A percentile compares a stretch with the other conserved stretches of the same genome.
Evolutionary conservation across 768 basidiomycete species (phyloP).

Genomic region (Lyophyllum atratum): DNA sequence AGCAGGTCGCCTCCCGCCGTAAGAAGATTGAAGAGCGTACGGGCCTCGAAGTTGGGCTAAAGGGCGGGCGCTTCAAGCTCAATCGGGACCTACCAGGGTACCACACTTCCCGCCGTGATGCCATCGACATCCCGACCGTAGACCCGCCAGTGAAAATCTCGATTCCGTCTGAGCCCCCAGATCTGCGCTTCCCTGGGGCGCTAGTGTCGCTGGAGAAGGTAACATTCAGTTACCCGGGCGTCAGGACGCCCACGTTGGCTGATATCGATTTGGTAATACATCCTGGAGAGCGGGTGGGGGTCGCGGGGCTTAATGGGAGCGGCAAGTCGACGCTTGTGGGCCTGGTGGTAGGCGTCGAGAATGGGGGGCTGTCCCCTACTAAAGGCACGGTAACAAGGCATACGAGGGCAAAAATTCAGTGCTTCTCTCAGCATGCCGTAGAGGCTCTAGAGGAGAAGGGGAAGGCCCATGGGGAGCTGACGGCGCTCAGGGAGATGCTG

Average conservation of each 20-base stretch:
- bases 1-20: constrained; percentile 55
- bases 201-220: constrained; percentile 25
- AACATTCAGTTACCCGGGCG: constrained; percentile 22
- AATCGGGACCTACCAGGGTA: constrained; percentile 53
- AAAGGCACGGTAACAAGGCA: constrained; percentile 53
- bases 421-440: constrained; percentile 65
- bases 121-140: constrained; percentile 37
- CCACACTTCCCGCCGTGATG: constrained; percentile 36
- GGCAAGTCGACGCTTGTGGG: constrained; percentile 48
- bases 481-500: constrained; percentile 21
- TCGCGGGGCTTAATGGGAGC: constrained; percentile 38
- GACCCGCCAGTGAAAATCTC: constrained; percentile 37
- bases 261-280: constrained; percentile 25
- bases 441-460: constrained; percentile 42
- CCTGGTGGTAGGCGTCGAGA: constrained; percentile 10
- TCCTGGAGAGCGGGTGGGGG: constrained; percentile 26
- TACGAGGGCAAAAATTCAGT: constrained; percentile 54
- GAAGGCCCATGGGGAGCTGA: constrained; percentile 23
- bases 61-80: constrained; percentile 55
- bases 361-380: constrained; percentile 34
- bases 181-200: constrained; percentile 26
- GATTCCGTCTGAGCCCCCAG: constrained; percentile 28
- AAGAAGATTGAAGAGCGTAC: constrained; percentile 53
- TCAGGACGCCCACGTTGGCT: constrained; percentile 18
- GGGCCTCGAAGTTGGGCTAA: constrained; percentile 36